phyloP scores from a whole-genome alignment of 2,329 filamentous ascomycete species.

The Colletotrichum simmondsii region DNA sequence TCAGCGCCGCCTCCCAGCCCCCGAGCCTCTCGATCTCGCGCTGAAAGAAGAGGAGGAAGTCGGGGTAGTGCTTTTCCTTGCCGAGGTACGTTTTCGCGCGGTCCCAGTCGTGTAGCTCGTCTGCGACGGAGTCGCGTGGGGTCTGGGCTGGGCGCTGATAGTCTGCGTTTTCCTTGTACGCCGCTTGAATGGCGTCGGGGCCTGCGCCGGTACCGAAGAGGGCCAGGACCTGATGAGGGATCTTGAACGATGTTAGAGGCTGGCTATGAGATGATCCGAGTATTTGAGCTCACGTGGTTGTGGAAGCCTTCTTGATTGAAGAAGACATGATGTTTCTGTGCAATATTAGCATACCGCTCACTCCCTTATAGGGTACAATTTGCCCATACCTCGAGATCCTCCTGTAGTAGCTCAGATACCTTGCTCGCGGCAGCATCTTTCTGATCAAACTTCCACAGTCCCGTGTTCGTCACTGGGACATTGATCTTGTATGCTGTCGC shows the following conservation, averaged over 20 bases:
- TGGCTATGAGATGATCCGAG: not conserved
- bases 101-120: slow-evolving; percentile 66
- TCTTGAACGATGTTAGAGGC: slow-evolving; percentile 44
- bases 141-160: slow-evolving; percentile 72
- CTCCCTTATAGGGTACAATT: not conserved
- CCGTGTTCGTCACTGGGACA: slow-evolving; percentile 60
- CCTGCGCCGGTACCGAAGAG: slow-evolving; percentile 80
- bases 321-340: slow-evolving; percentile 76
- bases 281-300: slow-evolving; percentile 72
- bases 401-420: slow-evolving; percentile 76
- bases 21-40: slow-evolving; percentile 73
- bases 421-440: slow-evolving; percentile 70
- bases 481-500: slow-evolving; percentile 60
- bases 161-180: slow-evolving; percentile 71
- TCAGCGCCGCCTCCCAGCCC: slow-evolving; percentile 68
- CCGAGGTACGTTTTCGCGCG: slow-evolving; percentile 71
- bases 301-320: slow-evolving; percentile 83
- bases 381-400: slow-evolving; percentile 72
- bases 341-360: not conserved
- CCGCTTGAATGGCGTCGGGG: slow-evolving; percentile 66
- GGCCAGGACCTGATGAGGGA: slow-evolving; percentile 80
- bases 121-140: slow-evolving; percentile 59
- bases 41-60: slow-evolving; percentile 83
- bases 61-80: slow-evolving; percentile 70
- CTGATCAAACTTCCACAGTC: slow-evolving; percentile 58